These are phyloP conservation scores for Rhododendron mucronatum DNA, from an alignment of 148 eudicot genomes.

Conservation along the genomic window DNA sequence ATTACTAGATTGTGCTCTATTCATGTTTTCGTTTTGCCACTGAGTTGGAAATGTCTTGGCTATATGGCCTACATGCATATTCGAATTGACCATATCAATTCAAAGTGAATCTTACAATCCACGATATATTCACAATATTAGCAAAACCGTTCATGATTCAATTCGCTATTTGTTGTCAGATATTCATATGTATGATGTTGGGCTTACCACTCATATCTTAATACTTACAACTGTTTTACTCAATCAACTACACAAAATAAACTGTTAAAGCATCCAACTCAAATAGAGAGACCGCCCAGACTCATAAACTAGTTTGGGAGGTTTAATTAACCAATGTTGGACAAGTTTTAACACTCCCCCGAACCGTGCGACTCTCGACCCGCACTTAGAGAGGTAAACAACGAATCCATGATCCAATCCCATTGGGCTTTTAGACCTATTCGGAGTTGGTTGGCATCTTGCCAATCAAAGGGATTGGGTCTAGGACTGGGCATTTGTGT, in stretches of 20 bases:
- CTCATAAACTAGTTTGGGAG: too few relatives aligned
- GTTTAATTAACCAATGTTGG: too few relatives aligned
- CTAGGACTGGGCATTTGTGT: too few relatives aligned
- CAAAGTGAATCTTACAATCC: not conserved
- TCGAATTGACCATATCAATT: not conserved
- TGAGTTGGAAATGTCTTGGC: not conserved
- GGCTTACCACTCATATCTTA: not conserved
- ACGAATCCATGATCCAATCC: too few relatives aligned
- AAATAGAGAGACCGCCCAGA: too few relatives aligned
- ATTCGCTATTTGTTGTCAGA: not conserved
- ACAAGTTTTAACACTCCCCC: not conserved
- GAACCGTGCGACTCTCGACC: not conserved
- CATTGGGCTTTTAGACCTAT: too few relatives aligned
- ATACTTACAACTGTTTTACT: not conserved
- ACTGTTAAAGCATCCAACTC: too few relatives aligned
- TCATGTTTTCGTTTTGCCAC: not conserved
- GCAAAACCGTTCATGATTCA: not conserved
- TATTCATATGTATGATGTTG: not conserved
- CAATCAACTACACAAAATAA: not conserved
- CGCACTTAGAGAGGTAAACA: not conserved
- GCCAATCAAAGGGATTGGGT: too few relatives aligned
- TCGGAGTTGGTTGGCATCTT: too few relatives aligned
- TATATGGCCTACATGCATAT: not conserved
- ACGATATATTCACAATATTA: not conserved
- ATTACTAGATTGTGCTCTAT: not conserved